A percentile compares a stretch with the other conserved stretches of the same genome.
These are phyloP conservation scores for Rosa chinensis DNA, from an alignment of 306 rosid species.

Conservation along the genomic window DNA sequence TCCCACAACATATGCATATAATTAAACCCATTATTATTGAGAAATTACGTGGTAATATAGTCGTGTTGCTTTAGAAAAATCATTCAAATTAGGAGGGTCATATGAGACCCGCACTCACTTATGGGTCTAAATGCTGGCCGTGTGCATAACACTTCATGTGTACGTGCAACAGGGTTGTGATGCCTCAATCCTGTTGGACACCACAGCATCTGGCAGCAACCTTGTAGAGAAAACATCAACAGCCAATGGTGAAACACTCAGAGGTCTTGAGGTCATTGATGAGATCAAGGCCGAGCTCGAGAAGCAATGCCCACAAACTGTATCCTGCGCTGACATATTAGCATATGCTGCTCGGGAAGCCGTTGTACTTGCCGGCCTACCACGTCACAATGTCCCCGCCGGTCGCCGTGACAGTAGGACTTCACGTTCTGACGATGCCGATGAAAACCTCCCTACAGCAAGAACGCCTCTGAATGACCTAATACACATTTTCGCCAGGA, in stretches of 20 bases:
- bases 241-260: constrained; percentile 36
- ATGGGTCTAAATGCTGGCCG: too few species aligned
- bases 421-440: constrained; percentile 39
- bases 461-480: constrained; percentile 21
- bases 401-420: constrained; percentile 54
- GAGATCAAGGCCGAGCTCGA: constrained; percentile 56
- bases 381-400: constrained; percentile 3
- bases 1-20: background rate
- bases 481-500: constrained; percentile 27
- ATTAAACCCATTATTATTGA: background rate
- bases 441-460: constrained; percentile 36
- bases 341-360: constrained; percentile 50
- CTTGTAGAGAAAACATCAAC: constrained; percentile 53
- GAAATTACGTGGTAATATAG: too few species aligned
- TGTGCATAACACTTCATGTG: background rate
- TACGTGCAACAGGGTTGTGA: constrained; percentile 62
- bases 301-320: constrained; percentile 43
- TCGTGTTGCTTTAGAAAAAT: too few species aligned
- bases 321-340: constrained; percentile 67
- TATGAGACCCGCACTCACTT: too few species aligned
- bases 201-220: background rate
- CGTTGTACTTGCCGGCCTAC: constrained; percentile 27
- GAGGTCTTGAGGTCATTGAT: constrained; percentile 52
- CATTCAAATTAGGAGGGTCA: too few species aligned
- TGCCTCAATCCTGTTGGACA: constrained; percentile 67